A percentile compares a stretch with the other conserved stretches of the same genome.
phyloP scores from a whole-genome alignment of 2,329 filamentous ascomycete species.

The Ophiostoma piceae region DNA sequence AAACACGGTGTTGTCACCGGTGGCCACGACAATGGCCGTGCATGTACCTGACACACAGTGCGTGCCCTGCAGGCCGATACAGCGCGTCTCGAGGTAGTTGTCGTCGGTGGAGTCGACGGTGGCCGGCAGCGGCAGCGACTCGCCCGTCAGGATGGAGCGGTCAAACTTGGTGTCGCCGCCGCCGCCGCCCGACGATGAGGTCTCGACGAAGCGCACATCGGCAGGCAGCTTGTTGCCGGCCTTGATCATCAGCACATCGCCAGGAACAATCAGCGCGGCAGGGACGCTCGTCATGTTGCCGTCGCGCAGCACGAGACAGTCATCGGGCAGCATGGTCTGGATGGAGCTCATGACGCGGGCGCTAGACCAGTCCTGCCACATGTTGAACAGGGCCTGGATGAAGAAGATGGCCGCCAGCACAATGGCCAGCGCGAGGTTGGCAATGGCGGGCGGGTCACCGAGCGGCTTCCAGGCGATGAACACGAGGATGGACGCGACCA shows the following conservation, averaged over 20 bases:
- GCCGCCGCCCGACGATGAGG: constrained; percentile 39
- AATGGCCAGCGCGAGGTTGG: constrained; percentile 68
- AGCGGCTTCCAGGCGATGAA: constrained; percentile 74
- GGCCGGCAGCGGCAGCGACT: constrained; percentile 60
- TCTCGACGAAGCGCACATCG: constrained; percentile 64
- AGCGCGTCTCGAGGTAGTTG: constrained; percentile 72
- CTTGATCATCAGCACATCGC: constrained; percentile 63
- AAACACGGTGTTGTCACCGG: constrained; percentile 68
- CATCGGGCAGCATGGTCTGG: constrained; percentile 72
- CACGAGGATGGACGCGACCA: constrained; percentile 64
- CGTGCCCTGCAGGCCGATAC: constrained; percentile 73
- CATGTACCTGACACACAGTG: constrained; percentile 67
- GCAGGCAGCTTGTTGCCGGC: constrained; percentile 69
- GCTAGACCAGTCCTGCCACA: constrained; percentile 70
- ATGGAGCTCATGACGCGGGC: constrained; percentile 74
- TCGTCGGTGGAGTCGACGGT: constrained; percentile 61
- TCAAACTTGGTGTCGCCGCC: constrained; percentile 64
- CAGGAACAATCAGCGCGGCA: constrained; percentile 62
- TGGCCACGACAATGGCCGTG: constrained; percentile 63
- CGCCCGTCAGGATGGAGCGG: constrained; percentile 66
- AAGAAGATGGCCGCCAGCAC: constrained; percentile 66
- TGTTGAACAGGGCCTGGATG: constrained; percentile 64
- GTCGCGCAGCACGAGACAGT: constrained; percentile 61
- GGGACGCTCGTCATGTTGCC: constrained; percentile 37
- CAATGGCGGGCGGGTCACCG: constrained; percentile 61